phyloP scores from a whole-genome alignment of 768 basidiomycete species.

The Trametes sanguinea region DNA sequence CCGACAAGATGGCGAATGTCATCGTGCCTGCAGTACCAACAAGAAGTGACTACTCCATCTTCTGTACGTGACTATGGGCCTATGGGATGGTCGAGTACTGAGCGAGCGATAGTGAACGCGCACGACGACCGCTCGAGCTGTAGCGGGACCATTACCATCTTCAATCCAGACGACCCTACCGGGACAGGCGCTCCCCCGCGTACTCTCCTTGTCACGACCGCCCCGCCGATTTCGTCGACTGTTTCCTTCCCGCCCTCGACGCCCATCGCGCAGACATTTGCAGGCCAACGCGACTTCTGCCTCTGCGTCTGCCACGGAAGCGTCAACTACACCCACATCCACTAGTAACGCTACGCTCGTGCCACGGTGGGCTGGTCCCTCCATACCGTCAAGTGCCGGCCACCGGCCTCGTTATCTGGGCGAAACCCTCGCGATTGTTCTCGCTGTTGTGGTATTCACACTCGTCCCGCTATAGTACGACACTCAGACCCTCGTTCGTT shows the following conservation, averaged over 20 bases:
- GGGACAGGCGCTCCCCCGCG: conserved; percentile 11
- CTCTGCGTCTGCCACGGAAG: not conserved
- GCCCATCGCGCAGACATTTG: not conserved
- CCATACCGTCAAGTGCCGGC: not conserved
- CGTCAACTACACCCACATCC: not conserved
- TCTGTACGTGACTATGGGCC: not conserved
- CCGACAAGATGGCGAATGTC: conserved; percentile 19
- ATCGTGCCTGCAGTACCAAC: conserved; percentile 18
- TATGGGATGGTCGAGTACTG: not conserved
- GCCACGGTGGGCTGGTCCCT: not conserved
- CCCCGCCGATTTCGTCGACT: conserved; percentile 15
- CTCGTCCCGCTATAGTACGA: too few relatives aligned
- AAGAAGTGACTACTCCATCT: conserved; percentile 15
- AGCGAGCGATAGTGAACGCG: conserved; percentile 1
- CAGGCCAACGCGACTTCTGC: not conserved
- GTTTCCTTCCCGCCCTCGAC: not conserved
- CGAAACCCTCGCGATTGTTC: too few relatives aligned
- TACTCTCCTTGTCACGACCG: conserved; percentile 14
- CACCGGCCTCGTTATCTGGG: too few relatives aligned
- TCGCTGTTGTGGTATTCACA: too few relatives aligned
- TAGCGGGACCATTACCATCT: conserved; percentile 20
- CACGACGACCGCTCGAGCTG: conserved; percentile 16
- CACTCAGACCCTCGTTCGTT: too few relatives aligned
- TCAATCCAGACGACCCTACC: conserved; percentile 19
- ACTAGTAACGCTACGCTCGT: not conserved